Conservation (phyloP, 2,329 filamentous ascomycete species). For the Coniochaeta prunicola region DNA sequence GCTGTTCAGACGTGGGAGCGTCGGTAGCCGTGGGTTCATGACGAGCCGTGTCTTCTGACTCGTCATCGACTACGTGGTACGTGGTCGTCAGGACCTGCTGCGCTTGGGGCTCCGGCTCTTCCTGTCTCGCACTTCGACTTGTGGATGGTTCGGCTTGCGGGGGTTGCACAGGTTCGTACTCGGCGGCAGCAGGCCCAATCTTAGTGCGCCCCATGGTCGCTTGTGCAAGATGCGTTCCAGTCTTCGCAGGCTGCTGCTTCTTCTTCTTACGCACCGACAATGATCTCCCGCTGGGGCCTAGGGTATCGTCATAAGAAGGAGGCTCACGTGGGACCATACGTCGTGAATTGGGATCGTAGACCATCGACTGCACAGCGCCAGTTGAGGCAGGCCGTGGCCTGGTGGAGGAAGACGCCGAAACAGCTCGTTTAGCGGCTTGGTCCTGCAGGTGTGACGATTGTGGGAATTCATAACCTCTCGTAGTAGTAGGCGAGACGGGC, state of each 20-base stretch:
- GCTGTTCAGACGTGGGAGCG: not conserved
- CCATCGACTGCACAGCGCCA: constrained; percentile 35
- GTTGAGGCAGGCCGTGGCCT: constrained; percentile 16
- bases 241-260: constrained; percentile 23
- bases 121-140: constrained; percentile 1
- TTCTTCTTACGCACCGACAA: constrained; percentile 27
- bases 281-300: not conserved
- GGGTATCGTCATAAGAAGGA: not conserved
- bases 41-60: not conserved
- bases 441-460: constrained; percentile 4
- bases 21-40: not conserved
- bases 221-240: constrained; percentile 38
- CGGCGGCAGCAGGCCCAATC: constrained; percentile 13
- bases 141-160: not conserved
- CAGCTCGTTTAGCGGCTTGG: not conserved
- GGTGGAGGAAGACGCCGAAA: constrained; percentile 14
- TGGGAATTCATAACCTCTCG: constrained; percentile 3
- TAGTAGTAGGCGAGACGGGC: constrained; percentile 20
- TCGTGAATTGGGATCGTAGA: constrained; percentile 60
- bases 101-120: not conserved
- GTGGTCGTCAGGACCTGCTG: not conserved
- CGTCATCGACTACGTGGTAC: not conserved
- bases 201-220: constrained; percentile 46
- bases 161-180: not conserved
- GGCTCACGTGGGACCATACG: constrained; percentile 48